Conservation (phyloP, 179 eudicot species). For the Dionaea muscipula region DNA sequence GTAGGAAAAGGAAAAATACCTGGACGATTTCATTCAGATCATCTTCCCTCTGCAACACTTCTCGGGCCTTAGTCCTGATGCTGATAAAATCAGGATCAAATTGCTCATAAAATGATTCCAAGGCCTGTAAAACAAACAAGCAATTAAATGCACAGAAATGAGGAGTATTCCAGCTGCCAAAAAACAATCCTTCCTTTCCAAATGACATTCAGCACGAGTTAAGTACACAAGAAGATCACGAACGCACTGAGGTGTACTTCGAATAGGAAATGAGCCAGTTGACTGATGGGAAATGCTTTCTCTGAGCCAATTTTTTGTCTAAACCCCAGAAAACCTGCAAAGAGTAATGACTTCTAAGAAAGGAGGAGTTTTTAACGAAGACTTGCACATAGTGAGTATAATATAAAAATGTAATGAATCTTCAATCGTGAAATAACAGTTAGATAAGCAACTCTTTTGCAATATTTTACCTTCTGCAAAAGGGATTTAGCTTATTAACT, state of each 20-base stretch:
- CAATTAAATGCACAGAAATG: neutral
- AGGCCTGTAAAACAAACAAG: slow-evolving; percentile 44
- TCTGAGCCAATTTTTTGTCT: slow-evolving; percentile 94
- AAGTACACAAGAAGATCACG: neutral
- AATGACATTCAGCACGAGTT: neutral
- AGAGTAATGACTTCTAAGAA: neutral
- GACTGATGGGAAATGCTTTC: slow-evolving; percentile 96
- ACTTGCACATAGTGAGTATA: too few relatives aligned
- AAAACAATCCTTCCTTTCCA: neutral
- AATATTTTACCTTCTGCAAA: too few relatives aligned
- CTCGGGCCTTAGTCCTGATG: slow-evolving; percentile 98
- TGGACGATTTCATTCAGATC: slow-evolving; percentile 96
- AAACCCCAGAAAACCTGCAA: slow-evolving; percentile 97
- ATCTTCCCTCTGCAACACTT: slow-evolving; percentile 88
- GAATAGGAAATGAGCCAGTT: slow-evolving; percentile 99
- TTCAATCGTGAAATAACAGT: too few relatives aligned
- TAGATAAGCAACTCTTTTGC: too few relatives aligned
- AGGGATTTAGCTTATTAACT: too few relatives aligned
- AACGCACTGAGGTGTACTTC: slow-evolving; percentile 72
- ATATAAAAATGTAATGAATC: too few relatives aligned
- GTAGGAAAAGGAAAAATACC: slow-evolving; percentile 26
- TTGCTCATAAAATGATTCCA: slow-evolving; percentile 79
- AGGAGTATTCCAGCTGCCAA: neutral
- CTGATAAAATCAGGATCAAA: slow-evolving; percentile 82
- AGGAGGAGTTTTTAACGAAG: too few relatives aligned